Evolutionary conservation across 2,329 filamentous ascomycete genomes (phyloP), one percentile per base, ranked within the genome.

Genomic region (Aspergillus sp.): DNA sequence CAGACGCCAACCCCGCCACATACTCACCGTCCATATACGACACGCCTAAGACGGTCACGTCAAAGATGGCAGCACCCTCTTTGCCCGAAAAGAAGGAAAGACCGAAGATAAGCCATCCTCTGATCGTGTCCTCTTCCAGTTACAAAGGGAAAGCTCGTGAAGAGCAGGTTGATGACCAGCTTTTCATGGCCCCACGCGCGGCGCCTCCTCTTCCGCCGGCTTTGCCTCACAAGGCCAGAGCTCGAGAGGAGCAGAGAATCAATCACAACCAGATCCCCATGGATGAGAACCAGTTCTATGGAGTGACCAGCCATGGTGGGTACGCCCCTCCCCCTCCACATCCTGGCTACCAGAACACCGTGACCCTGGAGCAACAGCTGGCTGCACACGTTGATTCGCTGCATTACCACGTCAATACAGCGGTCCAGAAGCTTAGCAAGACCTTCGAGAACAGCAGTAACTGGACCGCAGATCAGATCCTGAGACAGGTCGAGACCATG

Each of bases 301-400:
- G 58, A 8, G 46, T 60, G 34, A 69, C 68, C 28, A 66, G 60
- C 41, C 61, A 67, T 47, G 69, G 68, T 23, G 68, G 68, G 11
- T 67, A 65, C 46, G 70, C 66, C n/a, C 70, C 70, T 41, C 54
- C 68, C n/a, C 69, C 70, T 9, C 68, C 69, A 11, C 57, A 67
- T 17, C 64, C 64, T 11, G 58, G 51, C 28, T 71, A 71, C 47
- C 67, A 62, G 25, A 70, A 68, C 62, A 71, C 64, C 7, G 48
- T 59, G n/a, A 59, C 65, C 15, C 50, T 71, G 38, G 68, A 68
- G 47, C 63, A 71, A 52, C 68, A 71, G 45, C 57, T 71, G 17
- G 38, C 55, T 7, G 31, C 63, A 2, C 65, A 70, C 43, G 60
- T 62, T 11, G 61, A 66, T 46, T 60, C 66, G 7, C 51, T 72